Evolutionary conservation across 2,329 filamentous ascomycete genomes (phyloP), one percentile per base, ranked within the genome.

Genomic region (Lachnellula arida): DNA sequence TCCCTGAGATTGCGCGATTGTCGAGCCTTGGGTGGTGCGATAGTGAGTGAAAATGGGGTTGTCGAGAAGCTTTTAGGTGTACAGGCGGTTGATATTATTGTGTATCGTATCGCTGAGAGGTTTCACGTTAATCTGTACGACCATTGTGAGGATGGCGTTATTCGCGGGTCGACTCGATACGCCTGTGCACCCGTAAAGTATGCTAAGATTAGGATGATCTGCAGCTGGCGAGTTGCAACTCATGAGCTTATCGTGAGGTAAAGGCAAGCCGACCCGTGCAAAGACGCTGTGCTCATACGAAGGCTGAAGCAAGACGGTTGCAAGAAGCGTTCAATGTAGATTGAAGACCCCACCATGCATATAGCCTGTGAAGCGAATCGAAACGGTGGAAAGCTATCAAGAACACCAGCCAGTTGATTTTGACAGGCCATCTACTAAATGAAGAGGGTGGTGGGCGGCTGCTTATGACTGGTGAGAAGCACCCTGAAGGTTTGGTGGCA

Each of bases 381-480:
- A 19, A 48, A 54, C 55, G 53, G 54, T 54, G 54, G 35, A 22
- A 55, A 32, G 47, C 40, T 46, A 57, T 50, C 55, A 34, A 28
- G 5, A 12, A n/a, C 44, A 17, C 12, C 25, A 56, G 47, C 56
- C 56, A 56, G 58, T 59, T n/a, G 42, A 46, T 49, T 39, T 25
- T 35, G 14, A 23, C 32, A 11, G 37, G 19, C 17, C 32, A 11
- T 49, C 48, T 17, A 34, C 22, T 49, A 23, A 43, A 39, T 25
- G 37, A 51, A 35, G 56, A 51, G 53, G 60, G 63, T 56, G 61
- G 59, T 58, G 56, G 58, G 63, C 58, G 60, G 46, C 22, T 62
- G 55, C 7, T 47, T 19, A 47, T 62, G 61, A 65, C 62, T 58
- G 59, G 62, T 50, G 37, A 40, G 37, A 40, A 17, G 37, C 22